Base-by-base conservation (phyloP, 306 rosid species). In the Leucaena leucocephala region DNA sequence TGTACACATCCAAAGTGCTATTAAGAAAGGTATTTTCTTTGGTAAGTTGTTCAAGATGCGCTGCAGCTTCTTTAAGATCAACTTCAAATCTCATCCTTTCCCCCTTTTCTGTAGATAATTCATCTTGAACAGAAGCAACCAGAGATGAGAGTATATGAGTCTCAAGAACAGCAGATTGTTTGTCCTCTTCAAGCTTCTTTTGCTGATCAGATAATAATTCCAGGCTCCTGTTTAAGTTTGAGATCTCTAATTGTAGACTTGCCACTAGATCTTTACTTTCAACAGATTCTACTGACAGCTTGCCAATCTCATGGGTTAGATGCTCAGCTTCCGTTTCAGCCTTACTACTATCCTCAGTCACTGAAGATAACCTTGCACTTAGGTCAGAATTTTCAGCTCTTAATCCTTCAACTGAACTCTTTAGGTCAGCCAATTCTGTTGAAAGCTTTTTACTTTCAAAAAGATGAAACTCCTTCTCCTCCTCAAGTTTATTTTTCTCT, bases 311-410 rank as follows among this genome's bases (percentile, higher is more conserved):
- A 66, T 8, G 82, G 72, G 48, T 71, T 68, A 87, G 83, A 81
- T 85, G 86, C 74, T 80, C 88, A 68, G 68, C 77, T 79, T 91
- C 97, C 50, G 58, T 85, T 61, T 84, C 88, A 48, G 85, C 77
- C 74, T 77, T 82, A 80, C 74, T 77, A 78, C 77, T 88, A 68
- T 90, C 94, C 78, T 87, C 91, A 4, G 86, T 87, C 75, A 83
- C 81, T 69, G 83, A 82, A 76, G 91, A 82, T 74, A 91, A 76
- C 82, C 63, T 85, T 69, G 80, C 87, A 59, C 52, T 78, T 74
- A 91, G 84, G 79, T 81, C 82, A 65, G 93, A 82, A 76, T 78
- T 90, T 87, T 91, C 96, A 75, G 73, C 81, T 82, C 83, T 89
- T 52, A 90, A 77, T 75, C 80, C 86, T 78, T 86, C 89, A 78